phyloP scores from a whole-genome alignment of 495 filamentous ascomycete genomes.

The Xylaria bambusicola region DNA sequence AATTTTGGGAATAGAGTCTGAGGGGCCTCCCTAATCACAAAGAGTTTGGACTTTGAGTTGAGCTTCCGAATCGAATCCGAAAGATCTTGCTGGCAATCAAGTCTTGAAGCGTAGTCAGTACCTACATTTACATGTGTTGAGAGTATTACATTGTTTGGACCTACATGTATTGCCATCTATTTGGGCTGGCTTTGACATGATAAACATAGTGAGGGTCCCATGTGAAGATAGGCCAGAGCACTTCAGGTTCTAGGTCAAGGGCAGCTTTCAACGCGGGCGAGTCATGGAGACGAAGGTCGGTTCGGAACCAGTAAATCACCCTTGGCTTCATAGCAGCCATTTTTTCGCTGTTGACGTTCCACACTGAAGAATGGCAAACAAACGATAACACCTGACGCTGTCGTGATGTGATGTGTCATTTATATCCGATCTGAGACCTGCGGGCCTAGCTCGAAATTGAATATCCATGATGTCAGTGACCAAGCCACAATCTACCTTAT shows the following conservation, averaged over 20 bases:
- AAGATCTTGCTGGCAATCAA: slow-evolving; percentile 67
- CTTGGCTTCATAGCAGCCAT: slow-evolving; percentile 44
- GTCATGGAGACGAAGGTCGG: slow-evolving; percentile 71
- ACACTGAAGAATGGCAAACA: background rate
- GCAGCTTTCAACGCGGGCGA: slow-evolving; percentile 68
- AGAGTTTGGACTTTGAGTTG: slow-evolving; percentile 65
- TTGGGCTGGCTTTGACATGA: slow-evolving; percentile 61
- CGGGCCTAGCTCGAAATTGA: background rate
- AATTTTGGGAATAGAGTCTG: slow-evolving; percentile 67
- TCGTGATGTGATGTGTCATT: slow-evolving; percentile 1
- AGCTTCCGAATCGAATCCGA: slow-evolving; percentile 61
- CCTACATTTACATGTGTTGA: background rate
- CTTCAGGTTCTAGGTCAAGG: slow-evolving; percentile 60
- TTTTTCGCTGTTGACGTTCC: background rate
- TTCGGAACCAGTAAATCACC: slow-evolving; percentile 76
- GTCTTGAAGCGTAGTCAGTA: slow-evolving; percentile 29
- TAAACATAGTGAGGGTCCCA: slow-evolving; percentile 79
- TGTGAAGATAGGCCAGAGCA: slow-evolving; percentile 67
- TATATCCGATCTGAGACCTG: background rate
- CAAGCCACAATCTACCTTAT: slow-evolving; percentile 24
- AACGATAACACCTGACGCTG: slow-evolving; percentile 2
- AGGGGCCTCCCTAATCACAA: slow-evolving; percentile 67
- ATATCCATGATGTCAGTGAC: slow-evolving; percentile 37
- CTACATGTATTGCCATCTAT: slow-evolving; percentile 67
- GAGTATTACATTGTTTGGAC: slow-evolving; percentile 17